These are phyloP conservation scores for Xerocomus potaroensis DNA, from an alignment of 768 basidiomycete species.

Conservation along the genomic window DNA sequence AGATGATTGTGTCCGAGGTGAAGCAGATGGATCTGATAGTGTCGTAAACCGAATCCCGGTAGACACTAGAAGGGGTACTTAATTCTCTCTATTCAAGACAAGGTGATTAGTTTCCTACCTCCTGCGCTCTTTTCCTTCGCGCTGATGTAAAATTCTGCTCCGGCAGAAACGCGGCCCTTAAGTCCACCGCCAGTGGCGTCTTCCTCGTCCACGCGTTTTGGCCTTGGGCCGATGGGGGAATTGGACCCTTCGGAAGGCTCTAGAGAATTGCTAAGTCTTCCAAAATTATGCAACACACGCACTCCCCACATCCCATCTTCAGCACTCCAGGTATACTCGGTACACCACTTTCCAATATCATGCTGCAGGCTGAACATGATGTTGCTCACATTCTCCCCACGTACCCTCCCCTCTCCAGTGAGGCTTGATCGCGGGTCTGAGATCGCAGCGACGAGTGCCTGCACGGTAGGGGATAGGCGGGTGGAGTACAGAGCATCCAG, in stretches of 20 bases:
- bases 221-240: conserved; percentile 29
- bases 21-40: conserved; percentile 70
- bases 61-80: conserved; percentile 54
- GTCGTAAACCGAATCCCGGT: conserved; percentile 95
- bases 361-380: conserved; percentile 86
- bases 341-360: conserved; percentile 88
- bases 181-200: conserved; percentile 90
- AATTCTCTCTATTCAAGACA: not conserved
- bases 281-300: conserved; percentile 89
- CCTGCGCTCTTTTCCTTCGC: conserved; percentile 91
- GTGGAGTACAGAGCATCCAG: conserved; percentile 89
- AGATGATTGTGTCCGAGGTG: conserved; percentile 49
- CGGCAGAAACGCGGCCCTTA: conserved; percentile 85
- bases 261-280: conserved; percentile 47
- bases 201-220: conserved; percentile 91
- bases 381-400: conserved; percentile 54
- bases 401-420: conserved; percentile 37
- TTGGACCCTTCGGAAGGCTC: conserved; percentile 35
- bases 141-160: conserved; percentile 91
- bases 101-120: conserved; percentile 40
- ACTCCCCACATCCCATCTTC: conserved; percentile 94
- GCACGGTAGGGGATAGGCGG: conserved; percentile 71
- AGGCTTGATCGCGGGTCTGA: conserved; percentile 65
- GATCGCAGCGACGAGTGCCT: conserved; percentile 81
- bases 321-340: conserved; percentile 92